Conservation (phyloP, 257 asterid species). For the Echium plantagineum region DNA sequence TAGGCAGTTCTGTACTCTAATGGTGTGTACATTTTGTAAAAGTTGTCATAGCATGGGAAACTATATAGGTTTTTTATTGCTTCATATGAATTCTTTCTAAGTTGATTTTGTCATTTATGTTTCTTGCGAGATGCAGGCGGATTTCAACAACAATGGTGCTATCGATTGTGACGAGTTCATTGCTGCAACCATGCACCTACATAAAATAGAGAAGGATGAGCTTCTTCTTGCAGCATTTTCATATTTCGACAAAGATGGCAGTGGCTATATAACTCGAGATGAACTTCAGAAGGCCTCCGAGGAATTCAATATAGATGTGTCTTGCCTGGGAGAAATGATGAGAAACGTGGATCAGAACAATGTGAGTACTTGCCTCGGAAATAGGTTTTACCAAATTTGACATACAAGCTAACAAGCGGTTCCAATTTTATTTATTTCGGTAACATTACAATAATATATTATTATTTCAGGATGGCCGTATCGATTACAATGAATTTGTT, state of each 20-base stretch:
- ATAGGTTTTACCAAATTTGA: no score
- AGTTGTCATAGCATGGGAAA: not conserved
- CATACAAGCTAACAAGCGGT: no score
- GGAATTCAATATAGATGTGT: not conserved
- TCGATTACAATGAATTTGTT: not conserved
- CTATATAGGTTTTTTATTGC: not conserved
- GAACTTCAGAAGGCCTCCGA: not conserved
- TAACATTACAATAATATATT: not conserved
- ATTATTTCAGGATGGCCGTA: not conserved
- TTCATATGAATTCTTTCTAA: no score
- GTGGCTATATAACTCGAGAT: not conserved
- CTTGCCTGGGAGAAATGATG: not conserved
- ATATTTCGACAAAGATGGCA: not conserved
- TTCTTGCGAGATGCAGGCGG: not conserved
- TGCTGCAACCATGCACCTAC: not conserved
- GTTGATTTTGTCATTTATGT: not conserved
- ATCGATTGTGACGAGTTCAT: not conserved
- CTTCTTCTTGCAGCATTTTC: not conserved
- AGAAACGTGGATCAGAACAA: not conserved
- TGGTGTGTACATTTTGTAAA: not conserved
- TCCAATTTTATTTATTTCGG: not conserved
- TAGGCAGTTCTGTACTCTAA: no score
- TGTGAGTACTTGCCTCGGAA: not conserved
- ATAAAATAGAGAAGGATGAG: not conserved
- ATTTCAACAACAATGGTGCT: not conserved